These are phyloP conservation scores for Aspergillus felis DNA, from an alignment of 2,329 filamentous ascomycete species.

Conservation along the genomic window DNA sequence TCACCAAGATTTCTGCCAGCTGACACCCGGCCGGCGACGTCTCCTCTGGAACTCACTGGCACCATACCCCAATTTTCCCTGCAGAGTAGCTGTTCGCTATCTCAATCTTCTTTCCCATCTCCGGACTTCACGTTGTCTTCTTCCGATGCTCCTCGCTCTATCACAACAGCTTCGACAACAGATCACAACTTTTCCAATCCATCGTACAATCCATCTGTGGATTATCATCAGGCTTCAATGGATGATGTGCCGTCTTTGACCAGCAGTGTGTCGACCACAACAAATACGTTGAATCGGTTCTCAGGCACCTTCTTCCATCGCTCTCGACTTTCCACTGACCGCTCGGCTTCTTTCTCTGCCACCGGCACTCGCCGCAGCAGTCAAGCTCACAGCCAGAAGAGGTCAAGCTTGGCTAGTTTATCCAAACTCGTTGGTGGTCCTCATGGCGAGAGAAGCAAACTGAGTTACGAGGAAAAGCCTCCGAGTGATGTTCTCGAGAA, in stretches of 20 bases:
- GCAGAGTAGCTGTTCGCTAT: slow-evolving; percentile 33
- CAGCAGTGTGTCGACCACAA: slow-evolving; percentile 47
- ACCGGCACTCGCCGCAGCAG: slow-evolving; percentile 37
- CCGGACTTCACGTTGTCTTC: slow-evolving; percentile 40
- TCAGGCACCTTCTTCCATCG: slow-evolving; percentile 42
- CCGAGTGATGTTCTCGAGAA: slow-evolving; percentile 36
- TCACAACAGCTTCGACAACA: slow-evolving; percentile 39
- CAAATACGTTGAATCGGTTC: slow-evolving; percentile 40
- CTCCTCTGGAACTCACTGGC: slow-evolving; percentile 38
- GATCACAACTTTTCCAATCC: slow-evolving; percentile 38
- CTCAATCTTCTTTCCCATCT: slow-evolving; percentile 44
- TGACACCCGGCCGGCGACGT: slow-evolving; percentile 41
- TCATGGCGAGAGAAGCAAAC: slow-evolving; percentile 43
- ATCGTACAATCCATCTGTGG: slow-evolving; percentile 34
- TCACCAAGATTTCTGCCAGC: slow-evolving; percentile 34
- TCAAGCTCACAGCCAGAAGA: slow-evolving; percentile 40
- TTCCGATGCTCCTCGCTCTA: slow-evolving; percentile 41
- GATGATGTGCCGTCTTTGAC: slow-evolving; percentile 50
- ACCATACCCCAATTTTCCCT: slow-evolving; percentile 39
- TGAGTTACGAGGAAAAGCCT: slow-evolving; percentile 43
- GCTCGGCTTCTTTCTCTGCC: slow-evolving; percentile 43
- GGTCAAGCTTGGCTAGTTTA: slow-evolving; percentile 47
- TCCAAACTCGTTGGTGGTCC: slow-evolving; percentile 45
- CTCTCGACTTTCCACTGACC: slow-evolving; percentile 41
- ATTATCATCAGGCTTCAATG: slow-evolving; percentile 40